Conservation (phyloP, 148 eudicot genomes). For the Spergularia marina region DNA sequence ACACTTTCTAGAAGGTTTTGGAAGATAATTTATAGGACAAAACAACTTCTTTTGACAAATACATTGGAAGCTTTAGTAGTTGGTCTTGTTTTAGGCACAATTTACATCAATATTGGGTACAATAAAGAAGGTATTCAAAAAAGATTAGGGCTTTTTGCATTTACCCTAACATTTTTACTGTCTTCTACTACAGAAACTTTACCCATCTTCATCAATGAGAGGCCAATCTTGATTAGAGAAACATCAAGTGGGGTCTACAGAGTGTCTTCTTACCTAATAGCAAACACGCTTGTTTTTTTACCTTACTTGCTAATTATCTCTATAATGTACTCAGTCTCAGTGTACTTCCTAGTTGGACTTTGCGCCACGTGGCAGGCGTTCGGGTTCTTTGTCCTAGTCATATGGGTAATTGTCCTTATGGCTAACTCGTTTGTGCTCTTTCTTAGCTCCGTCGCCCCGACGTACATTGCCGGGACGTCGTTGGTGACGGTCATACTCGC, state of each 20-base stretch:
- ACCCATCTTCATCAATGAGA: conserved; percentile 85
- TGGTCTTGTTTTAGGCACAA: conserved; percentile 86
- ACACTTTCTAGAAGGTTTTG: conserved; percentile 59
- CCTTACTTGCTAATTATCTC: conserved; percentile 72
- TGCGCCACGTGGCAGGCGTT: conserved; percentile 74
- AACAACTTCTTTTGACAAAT: conserved; percentile 71
- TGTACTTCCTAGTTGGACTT: conserved; percentile 80
- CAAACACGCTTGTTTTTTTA: conserved; percentile 78
- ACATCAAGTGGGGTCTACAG: conserved; percentile 93
- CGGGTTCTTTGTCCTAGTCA: conserved; percentile 64
- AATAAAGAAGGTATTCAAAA: conserved; percentile 74
- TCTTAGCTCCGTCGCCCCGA: conserved; percentile 83
- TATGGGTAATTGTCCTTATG: conserved; percentile 70
- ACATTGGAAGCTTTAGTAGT: conserved; percentile 72
- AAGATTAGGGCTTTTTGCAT: conserved; percentile 82
- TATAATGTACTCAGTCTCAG: conserved; percentile 57
- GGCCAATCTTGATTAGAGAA: conserved; percentile 80
- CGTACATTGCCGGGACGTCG: conserved; percentile 82
- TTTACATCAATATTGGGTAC: conserved; percentile 73
- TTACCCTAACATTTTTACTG: conserved; percentile 86
- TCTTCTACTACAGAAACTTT: conserved; percentile 92
- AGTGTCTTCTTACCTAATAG: conserved; percentile 68
- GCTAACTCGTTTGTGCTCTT: conserved; percentile 89
- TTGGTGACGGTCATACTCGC: conserved; percentile 64
- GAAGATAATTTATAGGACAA: conserved; percentile 82